Evolutionary conservation across 2,329 filamentous ascomycete genomes (phyloP).

Genomic region (Cercospora zeina): DNA sequence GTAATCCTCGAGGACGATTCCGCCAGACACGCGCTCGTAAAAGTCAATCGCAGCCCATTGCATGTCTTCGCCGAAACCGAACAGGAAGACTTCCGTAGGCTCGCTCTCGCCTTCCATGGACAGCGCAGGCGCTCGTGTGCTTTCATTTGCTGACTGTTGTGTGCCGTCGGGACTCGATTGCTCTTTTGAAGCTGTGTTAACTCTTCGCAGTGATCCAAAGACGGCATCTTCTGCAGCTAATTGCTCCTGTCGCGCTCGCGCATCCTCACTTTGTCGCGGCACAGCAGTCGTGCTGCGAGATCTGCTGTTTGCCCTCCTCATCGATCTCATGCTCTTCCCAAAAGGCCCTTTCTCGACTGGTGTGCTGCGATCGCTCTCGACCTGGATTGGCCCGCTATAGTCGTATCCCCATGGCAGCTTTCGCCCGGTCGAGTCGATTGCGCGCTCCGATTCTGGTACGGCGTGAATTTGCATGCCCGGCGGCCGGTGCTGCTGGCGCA

Average conservation of each 20-base stretch:
- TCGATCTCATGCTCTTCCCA: conserved; percentile 48
- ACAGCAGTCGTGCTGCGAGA: conserved; percentile 54
- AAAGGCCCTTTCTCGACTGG: conserved; percentile 64
- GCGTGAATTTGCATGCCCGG: conserved; percentile 64
- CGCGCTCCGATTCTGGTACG: conserved; percentile 63
- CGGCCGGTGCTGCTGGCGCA: conserved; percentile 22
- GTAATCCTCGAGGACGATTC: conserved; percentile 89
- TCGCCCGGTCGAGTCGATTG: conserved; percentile 59
- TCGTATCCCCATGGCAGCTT: conserved; percentile 64
- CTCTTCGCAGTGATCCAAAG: conserved; percentile 41
- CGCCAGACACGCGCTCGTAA: conserved; percentile 78
- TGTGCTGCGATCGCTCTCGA: conserved; percentile 37
- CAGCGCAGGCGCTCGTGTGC: conserved; percentile 13
- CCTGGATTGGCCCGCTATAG: conserved; percentile 18
- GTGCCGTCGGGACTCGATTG: conserved; percentile 34
- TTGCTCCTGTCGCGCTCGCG: conserved; percentile 47
- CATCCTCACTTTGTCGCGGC: conserved; percentile 60
- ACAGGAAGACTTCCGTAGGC: conserved; percentile 77
- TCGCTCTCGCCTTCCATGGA: conserved; percentile 43
- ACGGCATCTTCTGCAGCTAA: conserved; percentile 51
- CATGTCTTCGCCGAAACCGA: conserved; percentile 70
- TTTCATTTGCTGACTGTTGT: conserved; percentile 32
- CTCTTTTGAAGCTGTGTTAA: conserved; percentile 35
- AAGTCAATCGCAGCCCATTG: conserved; percentile 85
- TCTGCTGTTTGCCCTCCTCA: conserved; percentile 20